A percentile compares a stretch with the other conserved stretches of the same genome.
These are phyloP conservation scores for Russula foetens DNA, from an alignment of 768 basidiomycete genomes.

Conservation along the genomic window DNA sequence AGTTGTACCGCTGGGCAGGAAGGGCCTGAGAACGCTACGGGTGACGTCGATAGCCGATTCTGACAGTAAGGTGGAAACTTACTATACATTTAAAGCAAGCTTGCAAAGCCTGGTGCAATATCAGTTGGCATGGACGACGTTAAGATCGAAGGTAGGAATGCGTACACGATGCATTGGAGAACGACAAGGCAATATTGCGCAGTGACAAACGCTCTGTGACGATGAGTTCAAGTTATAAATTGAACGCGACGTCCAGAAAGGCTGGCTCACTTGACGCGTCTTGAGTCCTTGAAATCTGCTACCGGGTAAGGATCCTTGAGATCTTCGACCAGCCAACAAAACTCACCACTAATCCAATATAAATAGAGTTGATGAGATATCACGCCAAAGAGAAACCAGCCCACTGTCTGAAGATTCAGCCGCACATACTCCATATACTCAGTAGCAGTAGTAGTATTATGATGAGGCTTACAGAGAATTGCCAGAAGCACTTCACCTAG, in stretches of 20 bases:
- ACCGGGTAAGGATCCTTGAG: no score
- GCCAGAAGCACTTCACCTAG: no score
- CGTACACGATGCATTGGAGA: neutral
- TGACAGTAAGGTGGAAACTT: neutral
- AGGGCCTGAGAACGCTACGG: neutral
- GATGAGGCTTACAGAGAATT: no score
- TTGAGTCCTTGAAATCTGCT: neutral
- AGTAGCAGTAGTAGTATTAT: no score
- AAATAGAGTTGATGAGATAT: no score
- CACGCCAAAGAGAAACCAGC: no score
- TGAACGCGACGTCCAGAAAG: neutral
- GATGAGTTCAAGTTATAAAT: neutral
- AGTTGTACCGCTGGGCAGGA: no score
- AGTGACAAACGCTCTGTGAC: neutral
- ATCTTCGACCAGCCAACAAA: no score
- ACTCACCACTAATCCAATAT: no score
- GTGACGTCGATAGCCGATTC: neutral
- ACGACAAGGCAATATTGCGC: neutral
- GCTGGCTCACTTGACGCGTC: neutral
- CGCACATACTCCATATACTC: no score
- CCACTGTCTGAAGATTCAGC: no score
- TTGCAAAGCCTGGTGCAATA: neutral
- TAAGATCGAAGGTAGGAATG: neutral
- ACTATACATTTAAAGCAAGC: neutral
- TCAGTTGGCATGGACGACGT: neutral